Evolutionary conservation across 2,329 filamentous ascomycete genomes (phyloP).

Genomic region (Colletotrichum karsti): DNA sequence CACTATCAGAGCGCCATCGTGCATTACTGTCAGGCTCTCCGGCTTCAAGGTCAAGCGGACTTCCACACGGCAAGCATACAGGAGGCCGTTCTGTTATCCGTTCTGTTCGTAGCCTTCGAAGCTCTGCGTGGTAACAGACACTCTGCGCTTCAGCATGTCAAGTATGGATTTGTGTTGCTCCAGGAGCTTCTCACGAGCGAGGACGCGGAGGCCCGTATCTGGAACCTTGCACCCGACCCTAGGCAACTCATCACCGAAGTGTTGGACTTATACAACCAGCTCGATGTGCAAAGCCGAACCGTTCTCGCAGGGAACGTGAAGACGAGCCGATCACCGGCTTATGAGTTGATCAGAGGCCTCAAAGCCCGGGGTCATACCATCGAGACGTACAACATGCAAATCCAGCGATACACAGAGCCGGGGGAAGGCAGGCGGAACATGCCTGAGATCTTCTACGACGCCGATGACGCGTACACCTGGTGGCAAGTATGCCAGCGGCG

Average conservation of each 20-base stretch:
- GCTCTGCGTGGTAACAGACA: constrained; percentile 48
- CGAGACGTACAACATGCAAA: constrained; percentile 26
- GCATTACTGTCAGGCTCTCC: constrained; percentile 51
- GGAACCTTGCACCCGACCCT: constrained; percentile 25
- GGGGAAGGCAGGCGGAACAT: constrained; percentile 37
- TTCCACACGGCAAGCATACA: constrained; percentile 45
- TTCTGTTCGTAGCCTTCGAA: constrained; percentile 52
- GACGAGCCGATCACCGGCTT: constrained; percentile 8
- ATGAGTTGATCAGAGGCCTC: constrained; percentile 19
- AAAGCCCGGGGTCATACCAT: constrained; percentile 17
- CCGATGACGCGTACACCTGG: constrained; percentile 46
- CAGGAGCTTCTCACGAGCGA: constrained; percentile 11
- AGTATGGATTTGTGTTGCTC: constrained; percentile 42
- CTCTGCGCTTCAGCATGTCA: constrained; percentile 49
- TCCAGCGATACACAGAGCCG: constrained; percentile 20
- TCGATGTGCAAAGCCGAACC: constrained; percentile 26
- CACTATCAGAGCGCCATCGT: constrained; percentile 47
- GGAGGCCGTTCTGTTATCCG: constrained; percentile 47
- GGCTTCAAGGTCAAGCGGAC: constrained; percentile 45
- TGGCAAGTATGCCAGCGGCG: constrained; percentile 47
- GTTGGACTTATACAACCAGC: constrained; percentile 18
- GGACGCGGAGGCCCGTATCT: constrained; percentile 6
- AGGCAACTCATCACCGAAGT: constrained; percentile 24
- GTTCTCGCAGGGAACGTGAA: constrained; percentile 12
- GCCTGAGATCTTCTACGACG: constrained; percentile 39